Conservation (phyloP, 2,329 filamentous ascomycete genomes). For the Aspergillus persii region DNA sequence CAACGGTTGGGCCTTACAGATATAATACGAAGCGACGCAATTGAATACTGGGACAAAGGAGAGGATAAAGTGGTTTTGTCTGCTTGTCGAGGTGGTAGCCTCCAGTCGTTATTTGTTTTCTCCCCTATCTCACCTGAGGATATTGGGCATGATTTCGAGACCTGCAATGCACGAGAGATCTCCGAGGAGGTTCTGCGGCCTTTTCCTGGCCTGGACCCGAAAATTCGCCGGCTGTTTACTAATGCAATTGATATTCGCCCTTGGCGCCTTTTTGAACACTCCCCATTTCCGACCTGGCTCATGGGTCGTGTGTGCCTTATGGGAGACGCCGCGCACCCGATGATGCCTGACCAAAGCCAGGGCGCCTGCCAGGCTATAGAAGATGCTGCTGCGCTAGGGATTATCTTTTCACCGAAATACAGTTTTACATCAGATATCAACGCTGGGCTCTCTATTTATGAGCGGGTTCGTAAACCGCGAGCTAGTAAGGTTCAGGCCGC, state of each 20-base stretch:
- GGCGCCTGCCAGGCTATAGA: conserved; percentile 43
- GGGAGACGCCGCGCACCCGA: conserved; percentile 34
- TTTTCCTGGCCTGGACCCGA: conserved; percentile 21
- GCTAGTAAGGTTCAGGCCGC: conserved; percentile 32
- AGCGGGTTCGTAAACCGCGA: conserved; percentile 27
- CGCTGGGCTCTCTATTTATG: conserved; percentile 26
- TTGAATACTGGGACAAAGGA: conserved; percentile 36
- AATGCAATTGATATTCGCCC: conserved; percentile 27
- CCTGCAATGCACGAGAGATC: conserved; percentile 22
- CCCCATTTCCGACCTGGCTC: conserved; percentile 30
- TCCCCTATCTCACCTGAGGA: conserved; percentile 18
- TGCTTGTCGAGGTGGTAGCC: conserved; percentile 36
- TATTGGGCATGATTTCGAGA: conserved; percentile 23
- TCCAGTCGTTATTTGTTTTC: conserved; percentile 44
- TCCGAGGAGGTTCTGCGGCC: conserved; percentile 24
- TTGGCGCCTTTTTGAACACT: conserved; percentile 26
- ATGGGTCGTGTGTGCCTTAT: conserved; percentile 29
- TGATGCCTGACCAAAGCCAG: conserved; percentile 34
- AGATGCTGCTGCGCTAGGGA: conserved; percentile 39
- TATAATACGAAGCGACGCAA: conserved; percentile 32
- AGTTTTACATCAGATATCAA: conserved; percentile 16
- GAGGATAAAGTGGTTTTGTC: conserved; percentile 44
- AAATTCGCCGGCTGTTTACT: conserved; percentile 21
- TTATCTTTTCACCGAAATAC: conserved; percentile 32
- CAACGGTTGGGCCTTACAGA: conserved; percentile 26